Base-by-base conservation (phyloP, 163 green algal genomes). In the Chlorella variabilis region DNA sequence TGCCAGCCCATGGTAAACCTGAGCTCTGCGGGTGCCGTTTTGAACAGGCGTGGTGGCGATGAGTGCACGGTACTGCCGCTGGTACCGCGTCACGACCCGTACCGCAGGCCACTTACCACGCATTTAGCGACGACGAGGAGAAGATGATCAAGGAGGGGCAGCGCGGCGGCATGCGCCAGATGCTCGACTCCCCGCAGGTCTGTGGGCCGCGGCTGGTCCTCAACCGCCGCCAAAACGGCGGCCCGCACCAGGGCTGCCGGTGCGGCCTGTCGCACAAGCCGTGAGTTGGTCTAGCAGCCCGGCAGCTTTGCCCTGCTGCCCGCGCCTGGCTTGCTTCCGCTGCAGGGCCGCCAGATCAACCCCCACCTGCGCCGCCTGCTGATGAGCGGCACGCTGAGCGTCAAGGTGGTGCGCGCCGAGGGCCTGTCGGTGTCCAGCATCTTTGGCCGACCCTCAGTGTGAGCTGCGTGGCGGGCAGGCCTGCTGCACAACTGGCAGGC, bases 391-490 rank as follows among this genome's bases (percentile, higher is more conserved):
- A 71, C 21, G 23, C 42, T 83, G 38, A 15, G 6, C 27, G 34
- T 77, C 34, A 66, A 20, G 29, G 76, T 82, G 34, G 31, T 34
- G 8, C 33, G 76, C 4, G 76, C 62, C 0, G 63, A 82, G 2
- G 27, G 11, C 45, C 76, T 82, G n/a, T 29, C 62, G 20, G 33
- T 75, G 1, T 70, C 62, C 23, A 42, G 31, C 61, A 7, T 82
- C 18, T 45, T 81, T 36, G 59, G 58, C 20, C 75, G 75, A 18
- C 59, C 75, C 59, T 81, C 75, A 36, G 75, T 81, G 75, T 81
- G 59, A 81, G 51, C 33, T 23, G 11, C 36, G 25, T 41, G 6
- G 6, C 3, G 34, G 20, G 34, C 36, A 34, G 15, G 5, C 2
- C 4, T 29, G 5, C 18, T 5, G n/a, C 8, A 4, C 34, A 23